Conservation (phyloP, 2,329 filamentous ascomycete genomes). For the Exophiala spinifera region DNA sequence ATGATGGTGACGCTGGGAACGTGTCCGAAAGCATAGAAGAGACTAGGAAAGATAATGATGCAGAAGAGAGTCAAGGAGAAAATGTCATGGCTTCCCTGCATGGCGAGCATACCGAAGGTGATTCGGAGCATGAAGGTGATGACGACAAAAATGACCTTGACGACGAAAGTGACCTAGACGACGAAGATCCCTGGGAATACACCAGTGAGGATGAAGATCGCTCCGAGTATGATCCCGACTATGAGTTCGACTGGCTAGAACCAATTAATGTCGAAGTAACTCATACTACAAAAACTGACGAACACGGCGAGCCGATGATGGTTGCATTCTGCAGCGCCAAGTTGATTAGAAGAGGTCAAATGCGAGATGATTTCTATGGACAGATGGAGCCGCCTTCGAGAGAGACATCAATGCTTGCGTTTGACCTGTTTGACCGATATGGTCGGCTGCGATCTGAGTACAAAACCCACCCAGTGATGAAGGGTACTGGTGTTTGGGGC, state of each 20-base stretch:
- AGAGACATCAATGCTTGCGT: conserved; percentile 35
- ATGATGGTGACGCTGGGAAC: no score
- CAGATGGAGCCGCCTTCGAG: conserved; percentile 35
- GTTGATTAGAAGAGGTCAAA: conserved; percentile 23
- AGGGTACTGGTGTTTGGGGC: conserved; percentile 33
- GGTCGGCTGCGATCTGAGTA: conserved; percentile 37
- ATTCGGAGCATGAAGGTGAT: conserved; percentile 10
- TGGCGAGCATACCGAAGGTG: conserved; percentile 6
- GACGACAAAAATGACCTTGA: conserved; percentile 39
- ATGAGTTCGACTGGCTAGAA: conserved; percentile 19
- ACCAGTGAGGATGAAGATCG: conserved; percentile 1
- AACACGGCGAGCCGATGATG: conserved; percentile 3
- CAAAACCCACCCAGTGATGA: conserved; percentile 32
- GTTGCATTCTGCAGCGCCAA: conserved; percentile 17
- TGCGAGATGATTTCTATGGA: conserved; percentile 34
- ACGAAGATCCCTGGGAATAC: conserved; percentile 6
- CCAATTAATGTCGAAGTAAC: conserved; percentile 12
- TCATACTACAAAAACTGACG: conserved; percentile 5
- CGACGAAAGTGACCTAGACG: conserved; percentile 38
- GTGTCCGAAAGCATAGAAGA: no score
- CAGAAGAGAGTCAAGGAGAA: no score
- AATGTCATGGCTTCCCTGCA: no score
- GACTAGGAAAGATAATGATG: no score
- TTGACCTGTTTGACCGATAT: conserved; percentile 40
- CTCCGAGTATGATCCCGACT: conserved; percentile 8